Percentiles rank a stretch among this genome's conserved stretches.
Evolutionary conservation across 23 red algal genomes (phyloP).

Genomic region (Gracilaria vermiculophylla): DNA sequence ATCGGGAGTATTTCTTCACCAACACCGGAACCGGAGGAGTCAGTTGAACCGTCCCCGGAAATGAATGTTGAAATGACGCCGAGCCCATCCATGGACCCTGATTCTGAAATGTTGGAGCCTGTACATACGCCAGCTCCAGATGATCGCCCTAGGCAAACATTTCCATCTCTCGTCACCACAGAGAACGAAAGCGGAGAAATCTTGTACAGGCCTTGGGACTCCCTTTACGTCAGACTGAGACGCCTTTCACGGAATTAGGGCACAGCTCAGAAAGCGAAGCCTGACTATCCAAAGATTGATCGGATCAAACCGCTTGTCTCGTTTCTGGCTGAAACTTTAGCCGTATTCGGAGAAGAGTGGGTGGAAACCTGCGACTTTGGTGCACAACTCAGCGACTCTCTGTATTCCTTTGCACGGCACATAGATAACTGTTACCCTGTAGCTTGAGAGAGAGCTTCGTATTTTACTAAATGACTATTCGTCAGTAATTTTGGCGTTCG

Average conservation of each 20-base stretch:
- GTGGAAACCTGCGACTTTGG: too few relatives aligned
- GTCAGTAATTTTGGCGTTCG: too few relatives aligned
- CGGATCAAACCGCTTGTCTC: neutral
- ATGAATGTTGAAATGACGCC: neutral
- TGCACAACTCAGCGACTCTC: too few relatives aligned
- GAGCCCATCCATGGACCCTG: neutral
- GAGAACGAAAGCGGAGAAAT: constrained; percentile 10
- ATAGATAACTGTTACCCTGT: neutral
- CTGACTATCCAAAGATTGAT: neutral
- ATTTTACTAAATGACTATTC: too few relatives aligned
- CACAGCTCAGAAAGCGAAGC: too few relatives aligned
- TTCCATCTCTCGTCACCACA: neutral
- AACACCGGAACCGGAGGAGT: neutral
- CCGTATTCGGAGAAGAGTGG: neutral
- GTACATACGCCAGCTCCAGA: neutral
- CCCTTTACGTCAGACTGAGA: constrained; percentile 8
- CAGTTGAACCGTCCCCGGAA: neutral
- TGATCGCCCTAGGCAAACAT: neutral
- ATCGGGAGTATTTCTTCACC: too few relatives aligned
- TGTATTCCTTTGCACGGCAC: neutral
- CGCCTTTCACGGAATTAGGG: neutral
- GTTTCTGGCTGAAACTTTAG: neutral
- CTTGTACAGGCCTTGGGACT: constrained; percentile 15
- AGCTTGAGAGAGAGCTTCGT: too few relatives aligned
- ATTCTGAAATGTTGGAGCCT: neutral